Conservation (phyloP, 2,329 filamentous ascomycete species). For the Elsinoe batatas region DNA sequence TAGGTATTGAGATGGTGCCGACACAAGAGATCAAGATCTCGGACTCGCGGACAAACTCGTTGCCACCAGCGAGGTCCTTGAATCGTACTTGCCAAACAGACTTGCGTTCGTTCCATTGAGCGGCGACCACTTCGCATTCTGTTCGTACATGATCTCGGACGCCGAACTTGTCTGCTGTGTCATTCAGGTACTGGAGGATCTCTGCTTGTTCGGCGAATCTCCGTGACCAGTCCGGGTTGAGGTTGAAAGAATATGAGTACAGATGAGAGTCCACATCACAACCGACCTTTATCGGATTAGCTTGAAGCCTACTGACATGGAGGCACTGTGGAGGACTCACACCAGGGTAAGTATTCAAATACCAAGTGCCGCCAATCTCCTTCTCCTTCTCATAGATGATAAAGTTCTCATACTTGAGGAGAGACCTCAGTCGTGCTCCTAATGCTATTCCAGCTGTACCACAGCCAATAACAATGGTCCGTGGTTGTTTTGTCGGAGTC, state of each 20-base stretch:
- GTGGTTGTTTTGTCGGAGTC: conserved; percentile 1
- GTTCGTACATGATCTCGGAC: conserved; percentile 3
- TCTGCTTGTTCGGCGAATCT: conserved; percentile 15
- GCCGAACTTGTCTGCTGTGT: conserved; percentile 12
- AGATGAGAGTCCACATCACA: conserved; percentile 21
- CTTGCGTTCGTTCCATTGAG: background rate
- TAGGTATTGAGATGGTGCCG: conserved; percentile 12
- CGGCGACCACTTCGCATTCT: background rate
- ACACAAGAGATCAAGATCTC: conserved; percentile 11
- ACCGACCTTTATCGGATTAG: background rate
- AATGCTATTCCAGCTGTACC: conserved; percentile 12
- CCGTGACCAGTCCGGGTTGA: conserved; percentile 25
- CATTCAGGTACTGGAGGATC: conserved; percentile 15
- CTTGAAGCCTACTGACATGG: background rate
- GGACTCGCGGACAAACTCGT: background rate
- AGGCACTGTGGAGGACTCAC: background rate
- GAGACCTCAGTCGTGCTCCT: background rate
- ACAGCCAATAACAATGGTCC: conserved; percentile 11
- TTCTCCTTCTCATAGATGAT: conserved; percentile 10
- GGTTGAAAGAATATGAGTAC: conserved; percentile 26
- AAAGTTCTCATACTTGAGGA: conserved; percentile 3
- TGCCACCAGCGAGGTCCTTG: background rate
- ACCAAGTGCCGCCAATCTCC: conserved; percentile 13
- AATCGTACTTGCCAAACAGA: background rate
- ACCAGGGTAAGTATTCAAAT: conserved; percentile 13